These are phyloP conservation scores for Thermothielavioides terrestris DNA, from an alignment of 495 filamentous ascomycete genomes.

Conservation along the genomic window DNA sequence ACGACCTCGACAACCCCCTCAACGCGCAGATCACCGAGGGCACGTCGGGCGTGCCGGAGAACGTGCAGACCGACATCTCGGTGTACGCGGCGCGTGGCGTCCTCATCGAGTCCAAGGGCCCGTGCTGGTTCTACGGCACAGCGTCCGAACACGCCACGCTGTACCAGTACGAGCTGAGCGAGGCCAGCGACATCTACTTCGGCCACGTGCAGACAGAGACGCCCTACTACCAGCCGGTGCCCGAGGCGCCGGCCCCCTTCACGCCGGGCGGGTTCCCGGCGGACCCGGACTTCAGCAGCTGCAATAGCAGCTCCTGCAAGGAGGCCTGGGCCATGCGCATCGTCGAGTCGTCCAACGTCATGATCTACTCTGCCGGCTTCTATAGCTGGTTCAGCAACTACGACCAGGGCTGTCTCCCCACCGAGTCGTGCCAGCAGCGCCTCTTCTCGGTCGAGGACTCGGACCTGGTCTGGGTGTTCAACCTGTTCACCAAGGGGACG, in stretches of 20 bases:
- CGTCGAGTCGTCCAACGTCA: slow-evolving; percentile 11
- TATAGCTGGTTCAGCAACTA: slow-evolving; percentile 38
- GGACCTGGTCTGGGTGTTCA: too few species aligned
- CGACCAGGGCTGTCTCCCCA: slow-evolving; percentile 51
- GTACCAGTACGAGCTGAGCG: slow-evolving; percentile 70
- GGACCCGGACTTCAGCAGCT: slow-evolving; percentile 13
- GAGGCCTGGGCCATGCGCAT: slow-evolving; percentile 22
- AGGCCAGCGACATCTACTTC: slow-evolving; percentile 68
- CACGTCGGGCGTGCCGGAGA: neutral
- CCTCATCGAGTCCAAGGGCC: slow-evolving; percentile 50
- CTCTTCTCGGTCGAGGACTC: too few species aligned
- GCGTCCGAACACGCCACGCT: slow-evolving; percentile 63
- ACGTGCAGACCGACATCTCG: neutral
- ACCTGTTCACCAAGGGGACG: too few species aligned
- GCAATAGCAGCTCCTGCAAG: slow-evolving; percentile 8
- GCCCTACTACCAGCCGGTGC: slow-evolving; percentile 74
- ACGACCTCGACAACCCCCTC: slow-evolving; percentile 60
- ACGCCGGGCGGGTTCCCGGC: slow-evolving; percentile 4
- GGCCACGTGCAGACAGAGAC: slow-evolving; percentile 78
- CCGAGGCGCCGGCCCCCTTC: slow-evolving; percentile 56
- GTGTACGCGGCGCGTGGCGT: slow-evolving; percentile 77
- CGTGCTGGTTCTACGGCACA: slow-evolving; percentile 36
- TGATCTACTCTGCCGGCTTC: slow-evolving; percentile 14
- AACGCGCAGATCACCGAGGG: slow-evolving; percentile 48
- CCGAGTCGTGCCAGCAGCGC: too few species aligned